Base-by-base conservation (phyloP, 1,284 basidiomycete genomes). In the Mycena citricolor region DNA sequence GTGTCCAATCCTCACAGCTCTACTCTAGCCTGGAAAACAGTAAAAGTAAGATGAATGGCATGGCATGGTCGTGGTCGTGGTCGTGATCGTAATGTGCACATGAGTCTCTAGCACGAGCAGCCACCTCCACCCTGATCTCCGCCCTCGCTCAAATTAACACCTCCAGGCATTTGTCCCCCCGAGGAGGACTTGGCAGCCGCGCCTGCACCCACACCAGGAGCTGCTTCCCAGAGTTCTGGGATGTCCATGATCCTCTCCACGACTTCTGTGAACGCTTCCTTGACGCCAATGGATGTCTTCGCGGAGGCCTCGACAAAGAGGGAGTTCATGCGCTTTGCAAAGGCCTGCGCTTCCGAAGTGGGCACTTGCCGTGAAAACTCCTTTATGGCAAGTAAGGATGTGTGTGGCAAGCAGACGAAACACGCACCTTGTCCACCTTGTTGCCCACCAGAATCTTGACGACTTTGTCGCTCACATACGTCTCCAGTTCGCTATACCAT, bases 401-500 rank as follows among this genome's bases (percentile, higher is more conserved):
- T 4, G 11, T 32, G 16, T 20, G 21, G 8, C 11, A 16, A 7
- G n/a, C 16, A 35, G 5, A 38, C 19, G 10, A 40, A 32, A 21
- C 3, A 59, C 68, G 43, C 40, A 86, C 90, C 77, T 94, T 94
- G 71, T 98, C 95, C 4, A 95, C 76, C 68, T 98, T 99, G 70
- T 99, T 99, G 7, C 87, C 87, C 2, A 98, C 93, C 21, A 99
- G 78, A 58, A 98, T 92, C 76, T 94, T 92, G 38, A 94, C 90
- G n/a, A 97, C 90, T 7, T 86, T 83, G 17, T 75, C 73, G 1
- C 83, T 82, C 37, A 94, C 90, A 61, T 97, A 98, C 19, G 90
- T 95, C 60, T 97, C 92, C 8, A 99, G 82, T 63, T 99, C 95
- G 39, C 82, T 81, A 64, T 90, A 93, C 95, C 97, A 99, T 42